A percentile compares a stretch with the other conserved stretches of the same genome.
Evolutionary conservation across 2,329 filamentous ascomycete genomes (phyloP).

Genomic region (Ophiostoma ulmi): DNA sequence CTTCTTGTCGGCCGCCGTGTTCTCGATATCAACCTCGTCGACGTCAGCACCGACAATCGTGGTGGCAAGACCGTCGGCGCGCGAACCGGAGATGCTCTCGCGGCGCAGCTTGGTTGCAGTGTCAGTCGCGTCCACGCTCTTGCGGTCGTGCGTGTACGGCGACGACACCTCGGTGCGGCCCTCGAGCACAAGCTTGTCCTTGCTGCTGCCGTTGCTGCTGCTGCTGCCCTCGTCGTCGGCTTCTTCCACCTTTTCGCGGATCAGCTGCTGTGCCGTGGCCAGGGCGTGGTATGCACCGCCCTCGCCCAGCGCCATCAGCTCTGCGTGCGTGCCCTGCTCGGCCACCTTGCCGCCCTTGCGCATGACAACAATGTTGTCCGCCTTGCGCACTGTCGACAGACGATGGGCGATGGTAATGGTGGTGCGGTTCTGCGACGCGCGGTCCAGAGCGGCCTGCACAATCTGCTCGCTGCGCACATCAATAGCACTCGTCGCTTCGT

Average conservation of each 20-base stretch:
- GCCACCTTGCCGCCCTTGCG: slow-evolving; percentile 66
- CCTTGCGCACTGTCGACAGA: slow-evolving; percentile 65
- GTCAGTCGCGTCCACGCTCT: slow-evolving; percentile 34
- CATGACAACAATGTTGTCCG: slow-evolving; percentile 73
- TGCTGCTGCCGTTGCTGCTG: slow-evolving; percentile 31
- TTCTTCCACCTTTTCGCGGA: slow-evolving; percentile 28
- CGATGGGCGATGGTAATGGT: slow-evolving; percentile 44
- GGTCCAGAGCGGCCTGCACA: slow-evolving; percentile 33
- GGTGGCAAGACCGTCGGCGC: background rate
- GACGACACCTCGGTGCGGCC: slow-evolving; percentile 4
- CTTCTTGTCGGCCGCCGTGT: slow-evolving; percentile 9
- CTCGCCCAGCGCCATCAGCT: slow-evolving; percentile 55
- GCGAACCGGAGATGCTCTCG: background rate
- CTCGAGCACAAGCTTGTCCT: background rate
- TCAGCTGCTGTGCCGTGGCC: slow-evolving; percentile 58
- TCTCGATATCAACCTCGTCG: background rate
- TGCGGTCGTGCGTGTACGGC: slow-evolving; percentile 36
- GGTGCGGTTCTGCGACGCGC: slow-evolving; percentile 31
- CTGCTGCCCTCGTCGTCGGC: slow-evolving; percentile 29
- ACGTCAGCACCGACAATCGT: background rate
- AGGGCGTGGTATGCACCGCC: slow-evolving; percentile 62
- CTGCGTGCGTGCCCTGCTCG: slow-evolving; percentile 71
- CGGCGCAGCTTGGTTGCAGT: slow-evolving; percentile 23
- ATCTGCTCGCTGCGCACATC: slow-evolving; percentile 42
- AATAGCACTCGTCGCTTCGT: slow-evolving; percentile 41